A percentile compares a stretch with the other conserved stretches of the same genome.
Evolutionary conservation across 2,329 filamentous ascomycete genomes (phyloP).

Genomic region (Pyrenophora seminiperda): DNA sequence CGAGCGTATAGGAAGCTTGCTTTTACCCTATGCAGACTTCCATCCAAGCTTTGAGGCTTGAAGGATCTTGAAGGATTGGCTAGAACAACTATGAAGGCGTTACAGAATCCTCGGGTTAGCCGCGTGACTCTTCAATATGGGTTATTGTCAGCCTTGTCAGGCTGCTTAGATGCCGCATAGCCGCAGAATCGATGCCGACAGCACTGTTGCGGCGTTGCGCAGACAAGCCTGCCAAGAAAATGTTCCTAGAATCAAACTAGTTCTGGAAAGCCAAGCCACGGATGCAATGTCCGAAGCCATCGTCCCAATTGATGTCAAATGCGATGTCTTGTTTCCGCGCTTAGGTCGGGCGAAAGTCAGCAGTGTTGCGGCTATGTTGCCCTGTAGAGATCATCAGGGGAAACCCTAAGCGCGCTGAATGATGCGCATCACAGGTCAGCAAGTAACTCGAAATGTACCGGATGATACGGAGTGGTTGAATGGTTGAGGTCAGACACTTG

Average conservation of each 20-base stretch:
- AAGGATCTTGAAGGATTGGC: constrained; percentile 8
- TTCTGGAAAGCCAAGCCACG: no score
- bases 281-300: no score
- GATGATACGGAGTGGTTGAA: no score
- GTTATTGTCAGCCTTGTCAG: neutral
- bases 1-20: constrained; percentile 1
- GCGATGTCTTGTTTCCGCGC: no score
- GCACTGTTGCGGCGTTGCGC: neutral
- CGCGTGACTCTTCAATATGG: constrained; percentile 2
- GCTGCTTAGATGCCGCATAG: constrained; percentile 3
- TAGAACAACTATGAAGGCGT: neutral
- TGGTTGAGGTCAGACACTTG: no score
- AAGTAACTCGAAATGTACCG: no score
- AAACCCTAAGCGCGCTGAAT: no score
- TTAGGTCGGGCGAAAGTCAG: no score
- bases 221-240: neutral
- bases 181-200: neutral
- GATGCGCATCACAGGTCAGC: no score
- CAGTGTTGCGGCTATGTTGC: no score
- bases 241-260: neutral
- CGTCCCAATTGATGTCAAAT: no score
- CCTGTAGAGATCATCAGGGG: no score
- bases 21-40: neutral
- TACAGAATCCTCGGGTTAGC: neutral
- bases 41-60: neutral